Conservation (phyloP, 2,329 filamentous ascomycete genomes). For the Colletotrichum caudatum region DNA sequence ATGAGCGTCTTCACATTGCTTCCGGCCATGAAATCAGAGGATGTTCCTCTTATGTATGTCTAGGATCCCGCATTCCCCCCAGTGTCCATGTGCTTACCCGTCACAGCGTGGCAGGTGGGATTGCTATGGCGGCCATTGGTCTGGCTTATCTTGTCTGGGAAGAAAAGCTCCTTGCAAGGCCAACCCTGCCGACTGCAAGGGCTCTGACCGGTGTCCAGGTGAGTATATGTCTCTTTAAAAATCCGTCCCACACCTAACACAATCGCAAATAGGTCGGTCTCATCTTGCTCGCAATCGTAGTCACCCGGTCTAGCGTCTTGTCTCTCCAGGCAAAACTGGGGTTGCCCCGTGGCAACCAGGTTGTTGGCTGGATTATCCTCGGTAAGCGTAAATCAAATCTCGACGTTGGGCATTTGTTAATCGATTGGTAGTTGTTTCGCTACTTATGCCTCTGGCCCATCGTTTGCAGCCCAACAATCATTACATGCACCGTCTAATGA, state of each 20-base stretch:
- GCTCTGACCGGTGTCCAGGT: constrained; percentile 75
- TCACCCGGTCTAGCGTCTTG: constrained; percentile 87
- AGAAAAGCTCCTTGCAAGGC: constrained; percentile 56
- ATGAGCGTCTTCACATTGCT: constrained; percentile 95
- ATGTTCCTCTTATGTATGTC: constrained; percentile 77
- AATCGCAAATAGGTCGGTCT: constrained; percentile 71
- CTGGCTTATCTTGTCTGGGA: constrained; percentile 85
- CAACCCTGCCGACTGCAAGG: constrained; percentile 59
- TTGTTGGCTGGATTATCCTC: constrained; percentile 85
- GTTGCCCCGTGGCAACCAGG: constrained; percentile 87
- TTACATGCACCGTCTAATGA: constrained; percentile 88
- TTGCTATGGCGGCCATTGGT: constrained; percentile 81
- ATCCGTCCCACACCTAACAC: constrained; percentile 38
- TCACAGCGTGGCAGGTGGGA: constrained; percentile 77
- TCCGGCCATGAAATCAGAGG: constrained; percentile 87
- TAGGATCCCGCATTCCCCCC: neutral
- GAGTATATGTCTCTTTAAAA: constrained; percentile 44
- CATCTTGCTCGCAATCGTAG: constrained; percentile 82
- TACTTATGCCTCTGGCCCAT: constrained; percentile 85
- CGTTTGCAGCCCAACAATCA: constrained; percentile 83
- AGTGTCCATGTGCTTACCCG: constrained; percentile 42
- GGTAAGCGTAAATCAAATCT: constrained; percentile 60
- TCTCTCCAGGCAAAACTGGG: constrained; percentile 88
- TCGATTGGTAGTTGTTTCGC: constrained; percentile 71
- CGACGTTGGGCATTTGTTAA: constrained; percentile 13